Evolutionary conservation across 1,139 yeast genomes (phyloP), one percentile per base, ranked within the genome.

Genomic region (Maudiozyma humilis): DNA sequence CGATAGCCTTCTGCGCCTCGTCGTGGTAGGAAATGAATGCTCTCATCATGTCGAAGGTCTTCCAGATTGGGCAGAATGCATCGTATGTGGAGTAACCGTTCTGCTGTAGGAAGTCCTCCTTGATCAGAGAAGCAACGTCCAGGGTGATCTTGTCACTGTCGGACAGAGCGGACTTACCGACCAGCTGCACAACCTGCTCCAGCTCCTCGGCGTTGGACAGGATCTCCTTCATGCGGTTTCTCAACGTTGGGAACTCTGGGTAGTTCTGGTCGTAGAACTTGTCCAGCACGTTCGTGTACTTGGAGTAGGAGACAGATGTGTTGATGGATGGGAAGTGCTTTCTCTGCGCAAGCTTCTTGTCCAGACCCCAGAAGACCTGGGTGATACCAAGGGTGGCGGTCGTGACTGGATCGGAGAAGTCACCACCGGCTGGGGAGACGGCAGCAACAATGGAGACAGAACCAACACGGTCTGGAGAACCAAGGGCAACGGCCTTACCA

Each of bases 391-490:
- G 78, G 39, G 99, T 91, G 12, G 98, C 79, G 31, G 97, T 91
- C 33, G 99, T 91, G 56, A 91, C 99, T 38, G 99, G 99, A 72
- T 91, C 99, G 17, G 98, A 91, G 81, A 91, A 89, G 75, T 91
- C 99, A 82, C 99, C 99, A 79, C 98, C 99, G 47, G 98, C 97
- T 56, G 99, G 99, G 7, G 97, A 89, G 40, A 91, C 99, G 57
- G 99, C 99, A 48, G 98, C 99, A 61, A 91, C 99, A 68, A 91
- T 91, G 23, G 98, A 91, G 53, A 91, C 98, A 32, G 97, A 89
- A 50, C 98, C 99, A 56, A 78, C 64, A 74, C 99, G 87, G 58
- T 86, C 84, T 52, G 99, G 98, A 52, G 95, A 86, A 64, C 99
- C 99, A 52, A 91, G 75, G 4, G 96, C 93, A 60, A 82, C 75